Percentiles rank a stretch among this genome's conserved stretches.
phyloP scores from a whole-genome alignment of 2,329 filamentous ascomycete genomes.

The Sporothrix luriei region DNA sequence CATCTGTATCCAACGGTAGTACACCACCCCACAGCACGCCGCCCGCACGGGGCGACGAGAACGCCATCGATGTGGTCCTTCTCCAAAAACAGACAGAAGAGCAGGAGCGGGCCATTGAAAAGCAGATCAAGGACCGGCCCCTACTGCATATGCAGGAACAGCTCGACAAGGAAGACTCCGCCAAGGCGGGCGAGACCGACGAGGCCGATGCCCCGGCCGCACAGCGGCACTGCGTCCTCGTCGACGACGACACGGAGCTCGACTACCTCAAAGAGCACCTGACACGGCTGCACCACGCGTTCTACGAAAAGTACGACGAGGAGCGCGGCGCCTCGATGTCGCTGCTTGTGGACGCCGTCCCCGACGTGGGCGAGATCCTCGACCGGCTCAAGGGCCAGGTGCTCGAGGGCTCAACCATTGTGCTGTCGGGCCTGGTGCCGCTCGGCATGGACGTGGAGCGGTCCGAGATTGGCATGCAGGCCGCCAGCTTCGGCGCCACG shows the following conservation, averaged over 20 bases:
- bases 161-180: slow-evolving; percentile 81
- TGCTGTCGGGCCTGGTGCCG: slow-evolving; percentile 88
- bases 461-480: slow-evolving; percentile 86
- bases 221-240: slow-evolving; percentile 71
- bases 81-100: slow-evolving; percentile 77
- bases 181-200: slow-evolving; percentile 39
- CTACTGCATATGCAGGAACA: slow-evolving; percentile 90
- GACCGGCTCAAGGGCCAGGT: slow-evolving; percentile 76
- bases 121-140: slow-evolving; percentile 85
- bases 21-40: slow-evolving; percentile 30
- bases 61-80: slow-evolving; percentile 58
- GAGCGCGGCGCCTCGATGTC: slow-evolving; percentile 42
- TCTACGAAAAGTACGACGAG: slow-evolving; percentile 79
- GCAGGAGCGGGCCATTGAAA: slow-evolving; percentile 83
- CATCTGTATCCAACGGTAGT: slow-evolving; percentile 28
- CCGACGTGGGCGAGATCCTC: slow-evolving; percentile 85
- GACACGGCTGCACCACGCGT: slow-evolving; percentile 71
- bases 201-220: slow-evolving; percentile 33
- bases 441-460: slow-evolving; percentile 75
- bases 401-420: slow-evolving; percentile 73
- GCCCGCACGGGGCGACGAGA: slow-evolving; percentile 59
- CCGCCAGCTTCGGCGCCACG: slow-evolving; percentile 79
- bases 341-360: slow-evolving; percentile 47
- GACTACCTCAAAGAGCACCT: slow-evolving; percentile 75
- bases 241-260: slow-evolving; percentile 86